phyloP scores from a whole-genome alignment of 2,329 filamentous ascomycete genomes.

The Stagonosporopsis cucurbitacearum region DNA sequence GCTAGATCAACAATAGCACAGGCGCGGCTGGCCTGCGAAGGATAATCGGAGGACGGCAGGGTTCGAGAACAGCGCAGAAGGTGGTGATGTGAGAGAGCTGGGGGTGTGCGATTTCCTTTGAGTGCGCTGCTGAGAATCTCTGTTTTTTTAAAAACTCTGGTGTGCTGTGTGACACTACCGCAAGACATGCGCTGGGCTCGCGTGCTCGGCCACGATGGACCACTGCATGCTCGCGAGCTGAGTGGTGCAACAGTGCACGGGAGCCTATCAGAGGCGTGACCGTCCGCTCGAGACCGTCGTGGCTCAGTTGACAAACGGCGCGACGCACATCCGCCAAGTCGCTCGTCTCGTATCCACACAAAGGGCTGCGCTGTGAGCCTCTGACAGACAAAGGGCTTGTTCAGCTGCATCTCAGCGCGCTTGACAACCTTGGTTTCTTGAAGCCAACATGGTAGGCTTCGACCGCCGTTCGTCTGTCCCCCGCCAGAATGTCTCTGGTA shows the following conservation, averaged over 20 bases:
- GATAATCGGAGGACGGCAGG: constrained; percentile 23
- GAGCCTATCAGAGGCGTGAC: constrained; percentile 23
- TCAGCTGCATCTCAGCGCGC: constrained; percentile 1
- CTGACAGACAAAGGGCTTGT: constrained; percentile 6
- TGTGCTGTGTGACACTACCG: constrained; percentile 10
- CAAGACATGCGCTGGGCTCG: constrained; percentile 18
- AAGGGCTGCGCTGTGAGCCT: background rate
- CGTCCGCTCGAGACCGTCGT: constrained; percentile 21
- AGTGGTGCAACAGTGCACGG: constrained; percentile 28
- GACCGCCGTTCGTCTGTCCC: background rate
- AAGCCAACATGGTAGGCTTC: background rate
- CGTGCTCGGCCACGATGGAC: constrained; percentile 24
- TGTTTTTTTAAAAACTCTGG: constrained; percentile 11
- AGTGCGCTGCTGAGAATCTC: constrained; percentile 1
- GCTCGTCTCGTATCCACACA: constrained; percentile 12
- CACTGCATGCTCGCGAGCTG: constrained; percentile 27
- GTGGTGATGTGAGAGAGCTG: constrained; percentile 3
- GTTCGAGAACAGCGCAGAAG: constrained; percentile 30
- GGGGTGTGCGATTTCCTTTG: background rate
- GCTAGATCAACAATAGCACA: constrained; percentile 24
- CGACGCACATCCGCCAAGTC: constrained; percentile 11
- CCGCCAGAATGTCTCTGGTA: background rate
- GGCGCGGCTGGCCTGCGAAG: constrained; percentile 20
- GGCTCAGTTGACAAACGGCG: constrained; percentile 14
- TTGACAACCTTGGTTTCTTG: background rate